Base-by-base conservation (phyloP, 768 basidiomycete genomes). In the Termitomyces sp. region DNA sequence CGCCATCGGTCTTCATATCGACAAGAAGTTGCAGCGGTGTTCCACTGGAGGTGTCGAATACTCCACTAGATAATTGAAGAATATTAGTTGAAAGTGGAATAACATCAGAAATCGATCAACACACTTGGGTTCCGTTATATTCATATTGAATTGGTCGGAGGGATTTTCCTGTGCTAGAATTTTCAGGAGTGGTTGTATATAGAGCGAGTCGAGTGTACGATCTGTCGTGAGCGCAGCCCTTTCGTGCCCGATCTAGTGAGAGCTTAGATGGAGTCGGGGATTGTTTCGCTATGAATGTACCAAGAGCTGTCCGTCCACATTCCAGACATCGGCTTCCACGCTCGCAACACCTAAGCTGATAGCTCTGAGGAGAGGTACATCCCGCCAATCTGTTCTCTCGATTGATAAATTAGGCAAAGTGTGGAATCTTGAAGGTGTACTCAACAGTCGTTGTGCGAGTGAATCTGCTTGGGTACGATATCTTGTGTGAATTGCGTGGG, bases 371-470 rank as follows among this genome's bases (percentile, higher is more conserved):
- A 82, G 68, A 5, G 82, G 79, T 8, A 81, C 79, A 59, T 82
- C 77, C 20, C 81, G 72, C 79, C 80, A 82, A 65, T 84, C 81
- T 82, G 32, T 32, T 42, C 44, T 33, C 36, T 40, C 42, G 16
- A 49, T 42, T 13, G n/a, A 42, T 30, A 8, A 54, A 30, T 48
- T 13, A 16, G n/a, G 37, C 20, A 30, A 42, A 34, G 24, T 39
- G 16, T 10, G 53, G 2, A 39, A 10, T 12, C 22, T 36, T 16
- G n/a, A 12, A 37, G 10, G 24, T 34, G 10, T 20, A 64, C 73
- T 61, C 58, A 32, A 82, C 82, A 82, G 56, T 82, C 80, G 60
- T 83, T 83, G 63, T 83, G 81, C 0, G 81, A 82, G 63, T 82
- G 80, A n/a, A 82, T 80, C 5, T 59, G 53, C 63, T 79, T 80